These are phyloP conservation scores for Spergularia azorica DNA, from an alignment of 179 eudicot species.

Conservation along the genomic window DNA sequence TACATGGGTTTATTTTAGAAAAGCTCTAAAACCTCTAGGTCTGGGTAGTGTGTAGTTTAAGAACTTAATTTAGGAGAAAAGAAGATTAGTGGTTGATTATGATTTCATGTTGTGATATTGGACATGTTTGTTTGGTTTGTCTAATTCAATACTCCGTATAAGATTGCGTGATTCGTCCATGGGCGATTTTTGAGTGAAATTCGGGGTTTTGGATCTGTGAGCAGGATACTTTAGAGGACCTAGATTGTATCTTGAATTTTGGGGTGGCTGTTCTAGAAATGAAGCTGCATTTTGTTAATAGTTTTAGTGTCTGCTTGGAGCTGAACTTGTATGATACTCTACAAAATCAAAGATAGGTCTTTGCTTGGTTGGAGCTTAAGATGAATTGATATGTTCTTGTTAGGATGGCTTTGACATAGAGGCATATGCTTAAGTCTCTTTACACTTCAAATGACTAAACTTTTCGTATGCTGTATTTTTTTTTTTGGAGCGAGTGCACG, in stretches of 20 bases:
- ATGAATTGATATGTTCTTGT: not conserved
- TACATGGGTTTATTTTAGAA: not conserved
- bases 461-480: not conserved
- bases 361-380: not conserved
- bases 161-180: not conserved
- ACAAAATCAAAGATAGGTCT: not conserved
- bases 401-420: not conserved
- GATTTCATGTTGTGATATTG: not conserved
- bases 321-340: not conserved
- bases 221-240: not conserved
- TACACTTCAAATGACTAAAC: not conserved
- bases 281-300: not conserved
- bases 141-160: not conserved
- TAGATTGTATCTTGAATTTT: not conserved
- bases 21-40: too few species aligned
- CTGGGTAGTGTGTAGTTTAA: too few species aligned
- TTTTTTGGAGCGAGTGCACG: not conserved
- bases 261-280: not conserved
- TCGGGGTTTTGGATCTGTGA: not conserved
- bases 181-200: too few species aligned
- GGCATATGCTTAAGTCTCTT: not conserved
- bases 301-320: not conserved
- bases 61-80: too few species aligned
- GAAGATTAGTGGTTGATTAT: not conserved
- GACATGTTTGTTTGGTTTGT: slow-evolving; percentile 1